Base-by-base conservation (phyloP, 495 filamentous ascomycete species). In the Recurvomyces mirabilis region DNA sequence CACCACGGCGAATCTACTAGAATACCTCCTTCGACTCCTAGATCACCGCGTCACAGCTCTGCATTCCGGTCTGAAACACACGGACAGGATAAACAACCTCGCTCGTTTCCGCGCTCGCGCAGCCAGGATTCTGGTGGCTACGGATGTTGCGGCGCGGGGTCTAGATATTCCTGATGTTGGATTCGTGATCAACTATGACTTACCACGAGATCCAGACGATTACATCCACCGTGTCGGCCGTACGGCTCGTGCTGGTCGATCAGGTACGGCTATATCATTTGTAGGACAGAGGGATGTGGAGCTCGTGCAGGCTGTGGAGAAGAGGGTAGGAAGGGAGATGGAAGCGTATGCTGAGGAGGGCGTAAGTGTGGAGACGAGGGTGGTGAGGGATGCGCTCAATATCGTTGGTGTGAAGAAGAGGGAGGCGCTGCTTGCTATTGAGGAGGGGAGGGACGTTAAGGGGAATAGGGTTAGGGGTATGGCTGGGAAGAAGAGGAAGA, bases 211-310 rank as follows among this genome's bases (percentile, higher is more conserved):
- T 59, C 87, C 91, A 25, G 91, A 95, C 60, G 93, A 94, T 60
- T 99, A 96, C 54, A 85, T 99, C 47, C 91, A 99, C 64, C 81
- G 91, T 17, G 88, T 94, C 41, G 91, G 91, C 56, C 81, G 91
- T 55, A 99, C 91, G 10, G 91, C 93, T 6, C 76, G 91, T 70
- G 91, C 91, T 5, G 91, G 93, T 0, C 72, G 83, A 32, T 66
- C 62, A 20, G 91, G 91, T 57, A 79, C 85, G 44, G 78, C 81
- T 2, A 78, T 95, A 13, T 94, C 87, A 12, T 72, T 99, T 45
- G 78, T 99, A 2, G 91, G 88, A 19, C 89, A 95, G 70, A 68
- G 87, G 45, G 91, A 96, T 60, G 85, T 95, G 1, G 73, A 82
- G 51, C 70, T 95, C 5, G 74, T 96, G 14, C 68, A 87, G 36